These are phyloP conservation scores for Incumbomyces delicatus DNA, from an alignment of 2,329 filamentous ascomycete genomes.

Conservation along the genomic window DNA sequence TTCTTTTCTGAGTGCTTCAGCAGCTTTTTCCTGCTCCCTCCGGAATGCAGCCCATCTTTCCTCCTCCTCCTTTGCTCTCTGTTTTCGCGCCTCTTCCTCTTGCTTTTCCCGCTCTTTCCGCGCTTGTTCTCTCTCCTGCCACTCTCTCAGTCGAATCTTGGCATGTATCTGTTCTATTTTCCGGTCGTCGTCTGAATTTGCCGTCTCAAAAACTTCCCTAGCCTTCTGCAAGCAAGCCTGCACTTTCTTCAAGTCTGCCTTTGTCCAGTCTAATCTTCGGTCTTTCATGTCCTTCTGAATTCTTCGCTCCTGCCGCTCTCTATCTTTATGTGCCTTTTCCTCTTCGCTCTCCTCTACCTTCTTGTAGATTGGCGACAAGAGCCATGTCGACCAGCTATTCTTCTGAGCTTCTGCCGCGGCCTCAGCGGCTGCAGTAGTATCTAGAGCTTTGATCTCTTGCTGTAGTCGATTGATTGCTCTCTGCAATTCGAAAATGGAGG, in stretches of 20 bases:
- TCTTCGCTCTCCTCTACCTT: constrained; percentile 18
- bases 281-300: constrained; percentile 28
- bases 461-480: constrained; percentile 20
- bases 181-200: constrained; percentile 14
- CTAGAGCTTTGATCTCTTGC: constrained; percentile 22
- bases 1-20: too few relatives aligned
- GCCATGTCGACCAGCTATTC: constrained; percentile 23
- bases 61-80: too few relatives aligned
- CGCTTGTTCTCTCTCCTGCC: neutral
- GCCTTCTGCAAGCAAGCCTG: constrained; percentile 11
- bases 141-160: constrained; percentile 4
- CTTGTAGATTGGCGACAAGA: neutral
- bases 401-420: constrained; percentile 23
- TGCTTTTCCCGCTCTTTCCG: too few relatives aligned
- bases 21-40: too few relatives aligned
- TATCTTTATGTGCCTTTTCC: constrained; percentile 26
- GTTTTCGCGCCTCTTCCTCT: too few relatives aligned
- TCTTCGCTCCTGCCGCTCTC: constrained; percentile 24
- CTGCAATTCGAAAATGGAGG: constrained; percentile 1
- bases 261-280: constrained; percentile 17
- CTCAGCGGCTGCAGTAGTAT: constrained; percentile 22
- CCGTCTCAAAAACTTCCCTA: constrained; percentile 13
- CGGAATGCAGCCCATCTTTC: neutral
- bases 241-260: constrained; percentile 16
- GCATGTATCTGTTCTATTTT: constrained; percentile 12